Evolutionary conservation across 179 eudicot genomes (phyloP).

Genomic region (Spinacia oleracea): DNA sequence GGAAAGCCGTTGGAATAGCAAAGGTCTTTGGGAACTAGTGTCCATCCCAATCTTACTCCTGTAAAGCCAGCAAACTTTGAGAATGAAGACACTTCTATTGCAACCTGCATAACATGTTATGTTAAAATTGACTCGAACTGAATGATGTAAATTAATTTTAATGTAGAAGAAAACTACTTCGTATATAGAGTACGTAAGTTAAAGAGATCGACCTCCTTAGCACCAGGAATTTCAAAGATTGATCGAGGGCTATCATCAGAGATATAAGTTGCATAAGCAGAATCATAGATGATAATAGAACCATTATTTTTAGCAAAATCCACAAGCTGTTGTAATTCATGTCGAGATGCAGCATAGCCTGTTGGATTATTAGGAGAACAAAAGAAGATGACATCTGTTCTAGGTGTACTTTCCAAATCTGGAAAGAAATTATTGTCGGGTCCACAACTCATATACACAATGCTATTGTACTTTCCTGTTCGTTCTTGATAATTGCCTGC

Average conservation of each 20-base stretch:
- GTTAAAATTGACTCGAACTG: no score
- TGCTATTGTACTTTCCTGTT: conserved; percentile 54
- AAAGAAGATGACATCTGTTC: conserved; percentile 82
- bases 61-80: conserved; percentile 89
- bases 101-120: conserved; percentile 59
- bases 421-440: conserved; percentile 71
- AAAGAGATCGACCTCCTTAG: conserved; percentile 51
- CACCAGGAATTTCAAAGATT: conserved; percentile 81
- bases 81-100: conserved; percentile 87
- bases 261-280: conserved; percentile 74
- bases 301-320: conserved; percentile 77
- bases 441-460: conserved; percentile 77
- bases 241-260: conserved; percentile 68
- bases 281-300: conserved; percentile 75
- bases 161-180: no score
- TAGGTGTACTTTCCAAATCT: conserved; percentile 45
- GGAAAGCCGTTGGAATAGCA: conserved; percentile 64
- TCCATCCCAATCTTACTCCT: conserved; percentile 98
- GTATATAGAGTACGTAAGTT: no score
- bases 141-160: no score
- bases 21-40: conserved; percentile 75
- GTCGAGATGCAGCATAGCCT: conserved; percentile 72
- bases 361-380: conserved; percentile 97
- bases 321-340: conserved; percentile 60
- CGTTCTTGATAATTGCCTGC: conserved; percentile 54